A percentile compares a stretch with the other conserved stretches of the same genome.
These are phyloP conservation scores for Ramaria sp. DNA, from an alignment of 768 basidiomycete species.

Conservation along the genomic window DNA sequence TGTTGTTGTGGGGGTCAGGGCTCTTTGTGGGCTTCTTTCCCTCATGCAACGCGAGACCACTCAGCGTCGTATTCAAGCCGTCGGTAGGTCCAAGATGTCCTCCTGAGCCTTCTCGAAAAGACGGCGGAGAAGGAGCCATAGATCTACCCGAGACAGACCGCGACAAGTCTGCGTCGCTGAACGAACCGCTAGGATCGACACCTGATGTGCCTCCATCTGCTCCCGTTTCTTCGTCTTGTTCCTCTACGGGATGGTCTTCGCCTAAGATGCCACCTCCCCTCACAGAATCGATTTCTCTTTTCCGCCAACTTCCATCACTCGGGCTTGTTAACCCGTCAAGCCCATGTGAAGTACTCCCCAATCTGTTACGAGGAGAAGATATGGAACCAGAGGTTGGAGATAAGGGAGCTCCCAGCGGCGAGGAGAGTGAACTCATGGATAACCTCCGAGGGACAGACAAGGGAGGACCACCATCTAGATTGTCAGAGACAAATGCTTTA, in stretches of 20 bases:
- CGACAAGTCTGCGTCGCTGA: not conserved
- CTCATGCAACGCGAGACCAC: not conserved
- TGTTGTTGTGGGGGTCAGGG: not conserved
- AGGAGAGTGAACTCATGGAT: conserved; percentile 38
- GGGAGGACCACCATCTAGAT: conserved; percentile 28
- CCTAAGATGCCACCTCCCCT: not conserved
- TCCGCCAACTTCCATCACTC: conserved; percentile 30
- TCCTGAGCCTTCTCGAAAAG: not conserved
- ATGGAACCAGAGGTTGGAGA: conserved; percentile 37
- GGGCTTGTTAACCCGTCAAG: conserved; percentile 65
- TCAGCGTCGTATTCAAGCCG: not conserved
- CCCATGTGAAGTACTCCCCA: conserved; percentile 37
- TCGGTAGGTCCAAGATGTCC: not conserved
- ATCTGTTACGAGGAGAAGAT: conserved; percentile 56
- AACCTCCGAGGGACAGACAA: conserved; percentile 49
- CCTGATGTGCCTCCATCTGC: not conserved
- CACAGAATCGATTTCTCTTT: not conserved
- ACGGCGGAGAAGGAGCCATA: conserved; percentile 2
- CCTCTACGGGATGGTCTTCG: not conserved
- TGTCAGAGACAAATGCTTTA: not conserved
- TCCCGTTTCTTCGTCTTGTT: conserved; percentile 1
- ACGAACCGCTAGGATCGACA: not conserved
- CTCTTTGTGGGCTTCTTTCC: not conserved
- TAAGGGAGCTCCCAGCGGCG: not conserved
- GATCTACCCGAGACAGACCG: conserved; percentile 1